These are phyloP conservation scores for Manihot esculenta DNA, from an alignment of 441 rosid species.

Conservation along the genomic window DNA sequence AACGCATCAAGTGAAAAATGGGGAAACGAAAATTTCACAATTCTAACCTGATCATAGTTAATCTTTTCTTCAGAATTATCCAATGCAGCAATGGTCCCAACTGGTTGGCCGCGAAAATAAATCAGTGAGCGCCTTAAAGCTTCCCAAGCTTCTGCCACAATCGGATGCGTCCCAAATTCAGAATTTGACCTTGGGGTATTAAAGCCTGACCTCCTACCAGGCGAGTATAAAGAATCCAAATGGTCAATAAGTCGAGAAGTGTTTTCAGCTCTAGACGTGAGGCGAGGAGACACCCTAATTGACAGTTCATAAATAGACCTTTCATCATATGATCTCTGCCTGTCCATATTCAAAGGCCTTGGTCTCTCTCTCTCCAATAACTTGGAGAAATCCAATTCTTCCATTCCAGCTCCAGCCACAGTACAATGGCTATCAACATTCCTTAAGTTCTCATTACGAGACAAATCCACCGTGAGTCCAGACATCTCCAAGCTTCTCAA, in stretches of 20 bases:
- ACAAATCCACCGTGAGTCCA: slow-evolving; percentile 29
- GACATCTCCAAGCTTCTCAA: slow-evolving; percentile 33
- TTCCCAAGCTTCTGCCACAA: slow-evolving; percentile 83
- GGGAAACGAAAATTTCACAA: background rate
- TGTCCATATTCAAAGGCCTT: slow-evolving; percentile 59
- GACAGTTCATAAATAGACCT: slow-evolving; percentile 48
- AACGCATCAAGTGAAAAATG: background rate
- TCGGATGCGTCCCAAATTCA: slow-evolving; percentile 56
- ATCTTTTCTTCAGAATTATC: slow-evolving; percentile 74
- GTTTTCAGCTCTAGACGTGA: slow-evolving; percentile 35
- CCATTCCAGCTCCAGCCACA: slow-evolving; percentile 42
- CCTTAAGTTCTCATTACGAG: slow-evolving; percentile 36
- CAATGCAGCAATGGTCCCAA: slow-evolving; percentile 85
- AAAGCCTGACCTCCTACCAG: slow-evolving; percentile 59
- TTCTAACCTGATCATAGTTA: slow-evolving; percentile 84
- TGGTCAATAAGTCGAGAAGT: slow-evolving; percentile 31
- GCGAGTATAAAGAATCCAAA: slow-evolving; percentile 42
- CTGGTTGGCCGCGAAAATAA: slow-evolving; percentile 74
- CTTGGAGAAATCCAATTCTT: slow-evolving; percentile 63
- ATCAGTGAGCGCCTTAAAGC: slow-evolving; percentile 67
- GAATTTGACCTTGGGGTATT: slow-evolving; percentile 53
- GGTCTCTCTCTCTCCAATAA: slow-evolving; percentile 65
- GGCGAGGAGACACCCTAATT: slow-evolving; percentile 39
- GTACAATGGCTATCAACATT: slow-evolving; percentile 27
- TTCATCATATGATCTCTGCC: slow-evolving; percentile 72